These are phyloP conservation scores for Wallacemonas sp. DNA, from an alignment of 208 protist genomes.

Conservation along the genomic window DNA sequence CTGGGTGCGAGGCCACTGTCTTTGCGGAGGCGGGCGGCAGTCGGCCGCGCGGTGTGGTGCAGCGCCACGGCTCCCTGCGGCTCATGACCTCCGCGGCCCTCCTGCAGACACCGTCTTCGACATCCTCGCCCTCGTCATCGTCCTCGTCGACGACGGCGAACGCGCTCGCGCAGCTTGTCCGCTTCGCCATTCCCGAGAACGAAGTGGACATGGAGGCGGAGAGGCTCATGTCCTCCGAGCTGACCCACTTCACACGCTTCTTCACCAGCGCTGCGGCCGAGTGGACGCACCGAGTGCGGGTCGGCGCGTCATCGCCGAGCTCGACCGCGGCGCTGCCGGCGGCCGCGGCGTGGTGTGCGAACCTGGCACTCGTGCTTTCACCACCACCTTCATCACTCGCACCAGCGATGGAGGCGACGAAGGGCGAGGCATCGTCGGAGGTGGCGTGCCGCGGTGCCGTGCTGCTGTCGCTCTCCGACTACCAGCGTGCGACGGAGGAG, in stretches of 20 bases:
- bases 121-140: background rate
- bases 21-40: slow-evolving; percentile 64
- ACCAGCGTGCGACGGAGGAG: slow-evolving; percentile 62
- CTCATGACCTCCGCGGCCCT: slow-evolving; percentile 75
- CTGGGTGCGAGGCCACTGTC: slow-evolving; percentile 59
- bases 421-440: no score
- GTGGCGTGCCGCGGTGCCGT: slow-evolving; percentile 24
- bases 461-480: slow-evolving; percentile 62
- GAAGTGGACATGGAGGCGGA: slow-evolving; percentile 56
- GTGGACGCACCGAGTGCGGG: slow-evolving; percentile 35
- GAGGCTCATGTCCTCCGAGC: slow-evolving; percentile 42
- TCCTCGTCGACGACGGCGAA: background rate
- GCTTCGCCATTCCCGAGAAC: slow-evolving; percentile 47
- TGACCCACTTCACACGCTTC: slow-evolving; percentile 30
- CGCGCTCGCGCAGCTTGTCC: slow-evolving; percentile 19
- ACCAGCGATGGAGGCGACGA: no score
- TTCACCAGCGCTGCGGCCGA: slow-evolving; percentile 36
- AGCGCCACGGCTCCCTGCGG: slow-evolving; percentile 70
- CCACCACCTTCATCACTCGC: background rate
- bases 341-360: background rate
- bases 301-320: background rate
- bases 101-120: slow-evolving; percentile 23
- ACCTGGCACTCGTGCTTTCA: background rate
- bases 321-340: background rate
- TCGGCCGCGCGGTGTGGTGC: slow-evolving; percentile 55